phyloP scores from a whole-genome alignment of 1,284 basidiomycete species.

The Leccinum subatratum region DNA sequence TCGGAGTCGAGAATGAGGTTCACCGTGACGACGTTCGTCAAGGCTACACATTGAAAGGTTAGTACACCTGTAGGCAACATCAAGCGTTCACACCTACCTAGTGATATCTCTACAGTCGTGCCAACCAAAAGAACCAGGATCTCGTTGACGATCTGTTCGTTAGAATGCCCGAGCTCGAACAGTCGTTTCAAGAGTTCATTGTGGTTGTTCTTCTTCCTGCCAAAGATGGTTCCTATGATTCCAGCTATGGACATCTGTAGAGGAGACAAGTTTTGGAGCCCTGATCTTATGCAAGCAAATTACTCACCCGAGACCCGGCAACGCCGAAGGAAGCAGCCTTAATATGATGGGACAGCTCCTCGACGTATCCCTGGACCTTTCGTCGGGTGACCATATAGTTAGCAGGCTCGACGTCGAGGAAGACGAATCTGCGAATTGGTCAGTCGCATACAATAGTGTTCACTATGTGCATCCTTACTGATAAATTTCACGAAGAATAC shows the following conservation, averaged over 20 bases:
- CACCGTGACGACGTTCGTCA: conserved; percentile 49
- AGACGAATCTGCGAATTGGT: conserved; percentile 53
- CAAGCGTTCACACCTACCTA: conserved; percentile 42
- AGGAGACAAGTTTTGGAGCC: neutral
- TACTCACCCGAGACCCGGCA: conserved; percentile 25
- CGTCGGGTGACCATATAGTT: conserved; percentile 52
- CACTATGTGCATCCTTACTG: conserved; percentile 38
- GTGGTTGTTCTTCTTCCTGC: conserved; percentile 45
- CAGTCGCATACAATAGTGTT: conserved; percentile 1
- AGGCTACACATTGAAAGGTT: conserved; percentile 32
- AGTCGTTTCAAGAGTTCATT: conserved; percentile 55
- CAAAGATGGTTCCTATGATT: conserved; percentile 47
- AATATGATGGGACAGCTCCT: conserved; percentile 54
- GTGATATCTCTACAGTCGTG: conserved; percentile 61
- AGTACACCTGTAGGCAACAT: conserved; percentile 1
- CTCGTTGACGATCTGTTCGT: conserved; percentile 61
- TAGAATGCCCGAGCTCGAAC: conserved; percentile 48
- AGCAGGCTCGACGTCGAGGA: conserved; percentile 62
- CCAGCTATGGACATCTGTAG: conserved; percentile 48
- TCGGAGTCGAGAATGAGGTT: conserved; percentile 57
- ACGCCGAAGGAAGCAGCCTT: conserved; percentile 38
- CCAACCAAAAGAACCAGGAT: conserved; percentile 69
- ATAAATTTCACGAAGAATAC: conserved; percentile 65
- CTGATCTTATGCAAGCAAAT: neutral
- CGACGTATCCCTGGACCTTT: conserved; percentile 48